These are phyloP conservation scores for Aspergillus olivimuriae DNA, from an alignment of 495 filamentous ascomycete genomes.

Conservation along the genomic window DNA sequence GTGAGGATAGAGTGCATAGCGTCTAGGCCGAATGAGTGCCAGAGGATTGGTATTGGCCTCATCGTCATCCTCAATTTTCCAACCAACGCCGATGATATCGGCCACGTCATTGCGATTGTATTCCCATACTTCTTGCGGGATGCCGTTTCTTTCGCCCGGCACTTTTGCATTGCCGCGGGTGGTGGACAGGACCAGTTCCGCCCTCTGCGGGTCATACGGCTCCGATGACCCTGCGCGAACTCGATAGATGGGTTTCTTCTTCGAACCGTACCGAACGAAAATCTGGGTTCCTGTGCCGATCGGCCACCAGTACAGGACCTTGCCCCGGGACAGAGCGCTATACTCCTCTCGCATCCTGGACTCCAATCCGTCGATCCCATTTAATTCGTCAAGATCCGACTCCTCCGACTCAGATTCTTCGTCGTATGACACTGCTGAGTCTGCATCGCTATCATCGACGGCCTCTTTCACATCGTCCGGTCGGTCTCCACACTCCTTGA, in stretches of 20 bases:
- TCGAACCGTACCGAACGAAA: constrained; percentile 15
- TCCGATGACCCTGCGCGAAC: constrained; percentile 17
- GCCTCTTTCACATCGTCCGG: constrained; percentile 1
- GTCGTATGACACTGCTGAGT: neutral
- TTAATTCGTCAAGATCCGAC: neutral
- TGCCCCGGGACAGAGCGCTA: constrained; percentile 25
- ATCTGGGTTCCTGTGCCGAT: constrained; percentile 17
- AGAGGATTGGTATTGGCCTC: constrained; percentile 11
- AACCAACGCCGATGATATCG: constrained; percentile 15
- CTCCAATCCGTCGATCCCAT: constrained; percentile 1
- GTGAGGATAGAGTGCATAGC: constrained; percentile 14
- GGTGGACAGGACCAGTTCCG: constrained; percentile 7
- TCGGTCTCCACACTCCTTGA: neutral
- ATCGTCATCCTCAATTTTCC: constrained; percentile 20
- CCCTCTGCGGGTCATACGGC: constrained; percentile 8
- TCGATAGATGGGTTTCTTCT: constrained; percentile 10
- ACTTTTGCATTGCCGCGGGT: constrained; percentile 12
- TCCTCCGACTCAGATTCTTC: neutral
- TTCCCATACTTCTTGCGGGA: constrained; percentile 12
- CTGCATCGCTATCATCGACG: neutral
- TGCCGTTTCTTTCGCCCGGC: constrained; percentile 2
- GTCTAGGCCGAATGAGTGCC: constrained; percentile 2
- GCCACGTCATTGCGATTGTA: constrained; percentile 13
- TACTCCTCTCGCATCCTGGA: neutral
- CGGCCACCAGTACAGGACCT: constrained; percentile 44